Base-by-base conservation (phyloP, 768 basidiomycete species). In the Panaeolus cyanescens region DNA sequence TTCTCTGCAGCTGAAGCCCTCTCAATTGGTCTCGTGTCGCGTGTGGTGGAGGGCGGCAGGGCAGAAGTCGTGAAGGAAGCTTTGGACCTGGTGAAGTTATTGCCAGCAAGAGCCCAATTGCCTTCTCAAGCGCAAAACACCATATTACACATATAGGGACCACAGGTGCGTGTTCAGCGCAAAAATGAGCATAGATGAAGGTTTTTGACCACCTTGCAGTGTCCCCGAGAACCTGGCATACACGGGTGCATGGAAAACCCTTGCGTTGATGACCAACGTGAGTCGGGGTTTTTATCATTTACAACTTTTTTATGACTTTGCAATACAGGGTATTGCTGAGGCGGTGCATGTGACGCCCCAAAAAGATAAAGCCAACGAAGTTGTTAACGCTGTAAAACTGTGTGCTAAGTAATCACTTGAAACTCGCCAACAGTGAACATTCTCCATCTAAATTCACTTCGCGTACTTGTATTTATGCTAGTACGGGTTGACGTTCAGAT, bases 91-190 rank as follows among this genome's bases (percentile, higher is more conserved):
- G 94, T 91, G 0, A 75, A 75, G 68, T 80, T 0, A 90, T 95
- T 28, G 90, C 91, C 33, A 63, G 65, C 19, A 95, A 95, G 76
- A 90, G 88, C 32, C 95, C 95, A 0, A 75, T 96, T 3, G 95
- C 94, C 0, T 85, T 92, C 0, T 64, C 82, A 0, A 86, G 90
- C 1, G 88, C 92, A 6, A 97, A 96, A 75, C 86, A 85, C 60
- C 73, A 96, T 0, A 77, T 96, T 55, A 78, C 84, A 13, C 92
- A 96, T 74, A 92, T 4, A 73, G 91, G 59, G 93, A 96, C 71
- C 89, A 96, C 68, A 50, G 45, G 45, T 50, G 17, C 45, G 45
- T 50, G 12, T 50, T 7, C 19, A 1, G 8, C 8, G 30, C 25
- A 28, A 28, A 1, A 2, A 50, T 15, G 25, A 12, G 45, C 13